Base-by-base conservation (phyloP, 176 grass and related monocot species). In the Cocos nucifera region DNA sequence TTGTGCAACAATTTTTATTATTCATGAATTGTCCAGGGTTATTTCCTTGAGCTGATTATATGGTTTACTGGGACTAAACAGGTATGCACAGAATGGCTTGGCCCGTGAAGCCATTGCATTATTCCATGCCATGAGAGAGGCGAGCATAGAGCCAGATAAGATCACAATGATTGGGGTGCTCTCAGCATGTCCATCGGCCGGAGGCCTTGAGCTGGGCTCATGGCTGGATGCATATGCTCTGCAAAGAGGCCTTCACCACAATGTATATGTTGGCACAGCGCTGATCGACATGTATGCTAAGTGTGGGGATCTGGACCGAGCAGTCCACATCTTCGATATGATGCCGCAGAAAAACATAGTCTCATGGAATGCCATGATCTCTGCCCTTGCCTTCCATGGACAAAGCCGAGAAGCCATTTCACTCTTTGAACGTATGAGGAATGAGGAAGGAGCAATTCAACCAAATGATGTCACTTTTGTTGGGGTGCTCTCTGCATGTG, bases 201-300 rank as follows among this genome's bases (percentile, higher is more conserved):
- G 91, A 62, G 91, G 86, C 39, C 57, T 96, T 54, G 80, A 90
- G 57, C 71, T 96, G 39, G 91, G 91, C 28, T 35, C 50, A 51
- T 64, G 78, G 65, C 22, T 96, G 32, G 80, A 96, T 23, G 4
- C 22, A 62, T 87, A 96, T 20, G 80, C 83, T 54, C 79, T 59
- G 15, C 23, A 22, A 4, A 75, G 65, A 20, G 86, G 75, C 3
- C 76, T 96, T 0, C 87, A 87, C 49, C 29, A 7, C 26, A 87
- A 96, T 77, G 83, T 90, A 51, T 87, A 84, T 6, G 78, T 96
- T 1, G 91, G 91, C 56, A 96, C 86, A 22, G 80, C 86, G 3
- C 84, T 90, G 55, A 82, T 90, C 7, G 91, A 96, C 66, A 90
- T 96, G 91, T 86, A 87, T 19, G 81, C 77, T 17, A 90, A 96